Base-by-base conservation (phyloP, 129 eudicot species). In the Pseudognaphalium luteoalbum region DNA sequence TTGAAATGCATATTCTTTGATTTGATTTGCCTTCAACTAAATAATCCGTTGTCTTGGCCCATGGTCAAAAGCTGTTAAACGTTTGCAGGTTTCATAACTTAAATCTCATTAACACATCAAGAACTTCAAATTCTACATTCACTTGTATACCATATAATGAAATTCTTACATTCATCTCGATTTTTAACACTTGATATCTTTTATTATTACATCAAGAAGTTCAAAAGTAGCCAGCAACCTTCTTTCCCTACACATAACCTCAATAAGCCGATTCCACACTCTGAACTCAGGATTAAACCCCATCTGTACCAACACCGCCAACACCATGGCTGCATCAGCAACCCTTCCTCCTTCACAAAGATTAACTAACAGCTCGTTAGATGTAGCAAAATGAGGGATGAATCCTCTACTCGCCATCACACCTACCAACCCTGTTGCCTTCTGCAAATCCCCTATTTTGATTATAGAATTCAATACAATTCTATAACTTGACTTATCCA, bases 301-400 rank as follows among this genome's bases (percentile, higher is more conserved):
- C 86, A 75, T 81, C 69, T 79, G 87, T 29, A 54, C 78, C 69
- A 64, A 64, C 47, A 64, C 42, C 10, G 41, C 9, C 69, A 64
- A 64, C 4, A 64, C 44, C 69, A 64, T 64, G 20, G 69, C 69
- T 64, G 69, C 69, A 32, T 64, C 69, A 33, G 33, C 69, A 64
- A 32, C 69, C 25, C 41, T 64, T 17, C 69, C 47, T 3, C 12
- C 69, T 5, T 64, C 69, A 64, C 69, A 64, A 64, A 64, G 69
- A 64, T 33, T n/a, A 47, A 85, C 86, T 62, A 90, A 74, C 42
- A 92, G 9, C 81, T 90, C 90, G 61, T 86, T 92, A 7, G 98
- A 92, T 12, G 96, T 92, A 0, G 91, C 89, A 80, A 90, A 78
- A 83, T 92, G 98, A 52, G 98, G 98, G 71, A 86, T 76, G 76